Conservation (phyloP, 805 yeast species). For the Barnettozyma vustinii region DNA sequence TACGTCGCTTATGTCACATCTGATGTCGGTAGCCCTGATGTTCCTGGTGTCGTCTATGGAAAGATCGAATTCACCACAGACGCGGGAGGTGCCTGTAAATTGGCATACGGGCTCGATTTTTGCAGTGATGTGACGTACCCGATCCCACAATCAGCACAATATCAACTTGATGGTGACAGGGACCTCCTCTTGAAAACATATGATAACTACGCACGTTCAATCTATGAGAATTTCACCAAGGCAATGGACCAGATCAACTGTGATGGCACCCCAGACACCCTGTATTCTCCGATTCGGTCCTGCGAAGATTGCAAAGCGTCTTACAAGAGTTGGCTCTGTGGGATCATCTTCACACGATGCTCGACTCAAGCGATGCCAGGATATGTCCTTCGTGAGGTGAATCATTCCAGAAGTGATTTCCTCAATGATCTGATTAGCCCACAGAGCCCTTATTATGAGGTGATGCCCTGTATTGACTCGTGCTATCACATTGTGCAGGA, state of each 20-base stretch:
- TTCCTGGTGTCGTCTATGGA: conserved; percentile 62
- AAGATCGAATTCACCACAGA: conserved; percentile 54
- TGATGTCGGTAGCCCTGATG: conserved; percentile 34
- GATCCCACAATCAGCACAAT: conserved; percentile 54
- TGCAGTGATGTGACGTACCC: conserved; percentile 83
- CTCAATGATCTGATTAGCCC: conserved; percentile 54
- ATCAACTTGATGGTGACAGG: conserved; percentile 26
- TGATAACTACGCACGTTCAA: conserved; percentile 52
- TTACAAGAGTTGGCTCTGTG: conserved; percentile 85
- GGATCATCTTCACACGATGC: conserved; percentile 85
- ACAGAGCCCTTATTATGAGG: conserved; percentile 58
- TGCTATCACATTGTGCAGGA: conserved; percentile 76
- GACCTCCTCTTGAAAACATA: conserved; percentile 42
- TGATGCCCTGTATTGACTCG: conserved; percentile 79
- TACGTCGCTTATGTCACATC: conserved; percentile 64
- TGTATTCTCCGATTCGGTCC: conserved; percentile 67
- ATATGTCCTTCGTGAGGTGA: conserved; percentile 40
- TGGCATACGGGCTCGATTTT: conserved; percentile 69
- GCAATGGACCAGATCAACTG: conserved; percentile 77
- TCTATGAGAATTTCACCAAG: conserved; percentile 63
- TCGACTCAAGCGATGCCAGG: conserved; percentile 43
- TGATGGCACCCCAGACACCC: conserved; percentile 55
- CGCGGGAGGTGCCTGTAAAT: conserved; percentile 53
- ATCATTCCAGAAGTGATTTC: conserved; percentile 54
- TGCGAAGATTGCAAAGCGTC: conserved; percentile 69